Evolutionary conservation across 768 basidiomycete species (phyloP), one percentile per base, ranked within the genome.

Genomic region (Boletus insuetus): DNA sequence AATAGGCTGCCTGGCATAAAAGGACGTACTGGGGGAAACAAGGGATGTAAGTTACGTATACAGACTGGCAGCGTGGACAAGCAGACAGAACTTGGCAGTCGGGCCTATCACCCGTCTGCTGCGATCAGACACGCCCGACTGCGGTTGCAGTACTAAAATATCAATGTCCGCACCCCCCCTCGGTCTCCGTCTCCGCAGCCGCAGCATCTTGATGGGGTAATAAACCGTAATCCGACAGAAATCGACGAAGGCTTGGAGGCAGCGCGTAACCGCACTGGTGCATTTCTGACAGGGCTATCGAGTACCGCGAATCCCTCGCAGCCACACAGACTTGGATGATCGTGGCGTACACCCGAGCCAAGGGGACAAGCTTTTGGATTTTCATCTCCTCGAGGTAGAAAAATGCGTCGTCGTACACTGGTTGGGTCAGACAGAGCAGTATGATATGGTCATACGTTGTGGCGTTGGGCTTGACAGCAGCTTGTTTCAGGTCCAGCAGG

Each of bases 371-470:
- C 10, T 75, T 75, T 35, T 78, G 79, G 1, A 76, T 71, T 69
- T 94, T 94, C 88, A 92, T 91, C 74, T 90, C 87, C 67, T 94
- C 91, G 32, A 96, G 78, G 70, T 91, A 93, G 65, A 84, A 86
- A 73, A 94, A 94, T 0, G 91, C 90, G 57, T 92, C 90, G 64
- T 94, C 91, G 69, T 92, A 95, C 3, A 74, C 76, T 9, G 80
- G 69, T 63, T 89, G 86, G 0, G 84, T 83, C 14, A 94, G 77
- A 64, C 84, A 87, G 4, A 94, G 79, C 12, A 74, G 59, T 56
- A 94, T 81, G 72, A 93, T 78, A 32, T 77, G 76, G 62, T 85
- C 81, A 69, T 85, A 92, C 3, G 86, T 90, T 29, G 73, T 71
- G 38, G 72, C 68, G 65, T 91, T 77, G 17, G 85, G 83, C 51